Conservation (phyloP, 2,329 filamentous ascomycete species). For the Calonectria fujianensis region DNA sequence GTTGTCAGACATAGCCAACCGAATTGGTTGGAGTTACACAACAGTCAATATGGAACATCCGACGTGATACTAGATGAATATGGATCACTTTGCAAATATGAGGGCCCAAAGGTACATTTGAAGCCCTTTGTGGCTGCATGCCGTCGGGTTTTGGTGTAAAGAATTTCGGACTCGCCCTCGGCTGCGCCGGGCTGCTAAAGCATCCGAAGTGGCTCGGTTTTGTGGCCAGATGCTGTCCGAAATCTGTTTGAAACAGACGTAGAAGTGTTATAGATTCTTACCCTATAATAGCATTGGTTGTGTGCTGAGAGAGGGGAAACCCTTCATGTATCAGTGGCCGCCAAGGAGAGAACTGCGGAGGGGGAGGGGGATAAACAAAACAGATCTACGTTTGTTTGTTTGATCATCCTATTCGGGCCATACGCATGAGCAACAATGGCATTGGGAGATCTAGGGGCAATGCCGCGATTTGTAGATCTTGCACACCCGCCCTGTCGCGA, state of each 20-base stretch:
- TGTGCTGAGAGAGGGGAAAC: constrained; percentile 1
- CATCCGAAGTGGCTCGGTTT: neutral
- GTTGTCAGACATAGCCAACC: constrained; percentile 38
- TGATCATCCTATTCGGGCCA: constrained; percentile 6
- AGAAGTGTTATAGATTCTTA: neutral
- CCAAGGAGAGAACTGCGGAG: neutral
- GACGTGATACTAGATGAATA: constrained; percentile 5
- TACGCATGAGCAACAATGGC: neutral
- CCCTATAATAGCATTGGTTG: neutral
- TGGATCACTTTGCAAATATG: neutral
- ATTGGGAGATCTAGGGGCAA: constrained; percentile 4
- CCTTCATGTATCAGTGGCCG: constrained; percentile 7
- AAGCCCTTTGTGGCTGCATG: neutral
- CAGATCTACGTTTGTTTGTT: constrained; percentile 19
- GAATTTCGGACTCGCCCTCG: constrained; percentile 3
- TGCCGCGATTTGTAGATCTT: constrained; percentile 7
- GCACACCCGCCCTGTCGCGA: neutral
- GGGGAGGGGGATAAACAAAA: constrained; percentile 19
- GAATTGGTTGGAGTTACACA: constrained; percentile 40
- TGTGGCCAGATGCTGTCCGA: neutral
- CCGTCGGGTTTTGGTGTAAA: neutral
- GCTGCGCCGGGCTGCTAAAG: neutral
- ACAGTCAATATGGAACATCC: constrained; percentile 32
- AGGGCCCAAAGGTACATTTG: too few relatives aligned
- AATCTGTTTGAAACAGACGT: constrained; percentile 13